Evolutionary conservation across 768 basidiomycete genomes (phyloP).

Genomic region (Multifurca ochricompacta): DNA sequence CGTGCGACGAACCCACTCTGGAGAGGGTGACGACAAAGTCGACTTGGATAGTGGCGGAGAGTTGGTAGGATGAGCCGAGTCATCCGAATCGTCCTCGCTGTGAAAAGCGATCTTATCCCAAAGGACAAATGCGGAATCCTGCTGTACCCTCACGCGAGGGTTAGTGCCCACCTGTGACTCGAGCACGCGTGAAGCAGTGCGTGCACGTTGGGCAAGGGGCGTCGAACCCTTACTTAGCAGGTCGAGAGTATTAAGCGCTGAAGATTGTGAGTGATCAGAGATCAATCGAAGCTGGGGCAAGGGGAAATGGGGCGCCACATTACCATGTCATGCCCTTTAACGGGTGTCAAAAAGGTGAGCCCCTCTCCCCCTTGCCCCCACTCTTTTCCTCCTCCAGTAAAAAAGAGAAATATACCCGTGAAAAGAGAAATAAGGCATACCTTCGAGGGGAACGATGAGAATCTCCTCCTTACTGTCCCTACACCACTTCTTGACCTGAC

Average conservation of each 20-base stretch:
- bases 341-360: not conserved
- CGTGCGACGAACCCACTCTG: conserved; percentile 81
- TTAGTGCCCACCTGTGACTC: conserved; percentile 84
- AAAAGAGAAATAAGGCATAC: conserved; percentile 40
- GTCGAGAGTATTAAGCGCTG: conserved; percentile 87
- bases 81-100: conserved; percentile 25
- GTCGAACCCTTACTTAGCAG: conserved; percentile 86
- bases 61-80: conserved; percentile 24
- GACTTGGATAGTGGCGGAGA: conserved; percentile 20
- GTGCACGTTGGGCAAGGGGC: conserved; percentile 70
- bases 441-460: conserved; percentile 82
- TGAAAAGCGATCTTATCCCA: conserved; percentile 68
- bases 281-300: too few relatives aligned
- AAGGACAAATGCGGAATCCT: conserved; percentile 72
- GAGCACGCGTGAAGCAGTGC: conserved; percentile 80
- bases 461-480: conserved; percentile 68
- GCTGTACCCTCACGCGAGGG: conserved; percentile 71
- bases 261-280: too few relatives aligned
- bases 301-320: not conserved
- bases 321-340: not conserved
- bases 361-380: too few relatives aligned
- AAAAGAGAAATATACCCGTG: not conserved
- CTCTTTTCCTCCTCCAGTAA: too few relatives aligned
- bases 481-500: conserved; percentile 78
- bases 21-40: conserved; percentile 44